phyloP scores from a whole-genome alignment of 2,329 filamentous ascomycete genomes.

The Tolypocladium pustulatum region DNA sequence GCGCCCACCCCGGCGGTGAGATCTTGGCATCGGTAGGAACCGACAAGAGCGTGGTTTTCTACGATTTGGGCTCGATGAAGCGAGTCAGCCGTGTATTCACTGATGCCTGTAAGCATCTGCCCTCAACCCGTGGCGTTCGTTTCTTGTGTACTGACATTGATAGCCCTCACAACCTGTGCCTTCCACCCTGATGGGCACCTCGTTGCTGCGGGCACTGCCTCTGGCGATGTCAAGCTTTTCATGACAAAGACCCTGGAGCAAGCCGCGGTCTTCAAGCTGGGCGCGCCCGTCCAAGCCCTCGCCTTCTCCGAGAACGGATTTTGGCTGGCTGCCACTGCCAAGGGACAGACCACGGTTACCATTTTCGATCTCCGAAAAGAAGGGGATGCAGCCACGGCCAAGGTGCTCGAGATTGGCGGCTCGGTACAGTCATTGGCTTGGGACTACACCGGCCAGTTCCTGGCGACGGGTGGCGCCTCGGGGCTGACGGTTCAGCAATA shows the following conservation, averaged over 20 bases:
- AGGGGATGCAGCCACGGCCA: slow-evolving; percentile 67
- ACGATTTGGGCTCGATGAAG: slow-evolving; percentile 61
- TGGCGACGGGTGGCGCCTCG: slow-evolving; percentile 69
- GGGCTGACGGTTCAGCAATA: slow-evolving; percentile 86
- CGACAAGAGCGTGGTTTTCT: slow-evolving; percentile 88
- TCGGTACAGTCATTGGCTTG: slow-evolving; percentile 68
- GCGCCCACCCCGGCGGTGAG: slow-evolving; percentile 71
- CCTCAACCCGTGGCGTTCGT: not conserved
- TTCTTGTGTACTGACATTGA: slow-evolving; percentile 4
- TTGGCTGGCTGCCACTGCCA: slow-evolving; percentile 78
- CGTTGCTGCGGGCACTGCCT: slow-evolving; percentile 70
- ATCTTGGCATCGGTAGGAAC: slow-evolving; percentile 79
- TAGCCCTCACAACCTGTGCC: slow-evolving; percentile 63
- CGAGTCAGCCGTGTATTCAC: slow-evolving; percentile 70
- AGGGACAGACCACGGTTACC: slow-evolving; percentile 67
- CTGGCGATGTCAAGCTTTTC: slow-evolving; percentile 79
- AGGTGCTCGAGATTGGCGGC: slow-evolving; percentile 76
- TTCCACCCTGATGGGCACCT: slow-evolving; percentile 98
- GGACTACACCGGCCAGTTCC: slow-evolving; percentile 93
- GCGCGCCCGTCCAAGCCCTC: slow-evolving; percentile 62
- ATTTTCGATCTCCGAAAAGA: slow-evolving; percentile 92
- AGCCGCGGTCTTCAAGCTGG: slow-evolving; percentile 63
- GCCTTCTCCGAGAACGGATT: slow-evolving; percentile 94
- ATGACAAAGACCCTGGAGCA: slow-evolving; percentile 71
- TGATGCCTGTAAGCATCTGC: slow-evolving; percentile 57